Conservation (phyloP, 257 asterid genomes). For the Plectranthus barbatus region DNA sequence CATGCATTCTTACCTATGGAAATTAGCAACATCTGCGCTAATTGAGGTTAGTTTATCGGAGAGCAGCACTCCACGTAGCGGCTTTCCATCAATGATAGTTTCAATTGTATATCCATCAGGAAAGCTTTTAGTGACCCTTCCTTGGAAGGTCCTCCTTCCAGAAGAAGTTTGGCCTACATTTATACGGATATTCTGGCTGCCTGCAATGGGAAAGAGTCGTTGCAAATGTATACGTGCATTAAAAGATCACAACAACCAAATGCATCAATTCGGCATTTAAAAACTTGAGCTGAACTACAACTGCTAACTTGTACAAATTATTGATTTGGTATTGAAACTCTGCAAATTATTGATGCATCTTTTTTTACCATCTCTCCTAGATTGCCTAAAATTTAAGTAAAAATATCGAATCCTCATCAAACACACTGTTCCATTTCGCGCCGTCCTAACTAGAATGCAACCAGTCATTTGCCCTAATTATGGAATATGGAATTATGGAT, state of each 20-base stretch:
- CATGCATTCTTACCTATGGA: constrained; percentile 33
- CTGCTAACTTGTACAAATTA: too few species aligned
- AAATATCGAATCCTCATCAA: background rate
- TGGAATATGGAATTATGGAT: too few species aligned
- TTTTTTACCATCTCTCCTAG: background rate
- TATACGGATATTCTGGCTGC: constrained; percentile 41
- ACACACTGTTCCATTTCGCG: background rate
- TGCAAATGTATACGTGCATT: background rate
- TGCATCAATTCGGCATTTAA: background rate
- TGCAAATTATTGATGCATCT: background rate
- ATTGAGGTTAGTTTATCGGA: constrained; percentile 42
- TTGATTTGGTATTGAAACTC: background rate
- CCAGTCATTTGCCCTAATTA: background rate
- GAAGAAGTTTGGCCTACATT: constrained; percentile 41
- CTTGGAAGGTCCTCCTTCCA: constrained; percentile 75
- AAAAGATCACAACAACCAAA: background rate
- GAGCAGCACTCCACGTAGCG: constrained; percentile 74
- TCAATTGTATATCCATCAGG: constrained; percentile 65
- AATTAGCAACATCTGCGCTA: constrained; percentile 31
- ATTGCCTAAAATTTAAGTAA: background rate
- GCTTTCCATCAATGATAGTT: constrained; percentile 81
- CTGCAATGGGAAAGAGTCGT: constrained; percentile 29
- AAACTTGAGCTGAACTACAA: background rate
- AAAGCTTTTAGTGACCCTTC: constrained; percentile 64
- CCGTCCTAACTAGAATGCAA: background rate